Evolutionary conservation across 2,329 filamentous ascomycete species (phyloP).

Genomic region (Cytospora piceicola): DNA sequence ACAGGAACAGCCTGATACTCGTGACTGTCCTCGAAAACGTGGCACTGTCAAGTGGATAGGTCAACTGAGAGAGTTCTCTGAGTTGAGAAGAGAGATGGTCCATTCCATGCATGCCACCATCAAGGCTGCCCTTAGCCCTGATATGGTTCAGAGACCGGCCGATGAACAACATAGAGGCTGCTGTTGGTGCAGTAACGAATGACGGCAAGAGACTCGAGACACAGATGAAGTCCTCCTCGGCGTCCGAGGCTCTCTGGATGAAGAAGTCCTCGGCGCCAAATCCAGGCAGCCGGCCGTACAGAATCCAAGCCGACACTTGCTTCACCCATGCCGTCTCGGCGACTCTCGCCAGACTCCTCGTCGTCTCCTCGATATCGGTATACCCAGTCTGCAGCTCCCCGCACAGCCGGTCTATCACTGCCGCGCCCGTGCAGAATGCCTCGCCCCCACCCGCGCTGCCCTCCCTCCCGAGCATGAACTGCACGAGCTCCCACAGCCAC

Average conservation of each 20-base stretch:
- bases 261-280: slow-evolving; percentile 88
- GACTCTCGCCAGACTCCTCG: slow-evolving; percentile 71
- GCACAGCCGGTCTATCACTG: slow-evolving; percentile 76
- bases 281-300: slow-evolving; percentile 82
- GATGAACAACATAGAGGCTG: slow-evolving; percentile 85
- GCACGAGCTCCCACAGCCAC: slow-evolving; percentile 78
- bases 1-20: slow-evolving; percentile 78
- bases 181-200: slow-evolving; percentile 76
- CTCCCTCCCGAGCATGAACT: slow-evolving; percentile 63
- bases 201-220: slow-evolving; percentile 69
- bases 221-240: slow-evolving; percentile 60
- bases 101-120: slow-evolving; percentile 53
- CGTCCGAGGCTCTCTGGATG: slow-evolving; percentile 58
- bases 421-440: slow-evolving; percentile 65
- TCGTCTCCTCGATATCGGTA: slow-evolving; percentile 78
- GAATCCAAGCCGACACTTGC: slow-evolving; percentile 85
- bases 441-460: slow-evolving; percentile 25
- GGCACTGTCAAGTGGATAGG: slow-evolving; percentile 73
- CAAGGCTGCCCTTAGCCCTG: slow-evolving; percentile 56
- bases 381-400: slow-evolving; percentile 85
- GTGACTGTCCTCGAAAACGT: slow-evolving; percentile 74
- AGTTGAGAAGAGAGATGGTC: slow-evolving; percentile 71
- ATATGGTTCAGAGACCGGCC: slow-evolving; percentile 89
- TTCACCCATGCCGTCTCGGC: slow-evolving; percentile 91
- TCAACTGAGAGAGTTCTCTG: slow-evolving; percentile 67